Percentiles rank a stretch among this genome's conserved stretches.
These are phyloP conservation scores for Parascedosporium putredinis DNA, from an alignment of 2,329 filamentous ascomycete species.

Conservation along the genomic window DNA sequence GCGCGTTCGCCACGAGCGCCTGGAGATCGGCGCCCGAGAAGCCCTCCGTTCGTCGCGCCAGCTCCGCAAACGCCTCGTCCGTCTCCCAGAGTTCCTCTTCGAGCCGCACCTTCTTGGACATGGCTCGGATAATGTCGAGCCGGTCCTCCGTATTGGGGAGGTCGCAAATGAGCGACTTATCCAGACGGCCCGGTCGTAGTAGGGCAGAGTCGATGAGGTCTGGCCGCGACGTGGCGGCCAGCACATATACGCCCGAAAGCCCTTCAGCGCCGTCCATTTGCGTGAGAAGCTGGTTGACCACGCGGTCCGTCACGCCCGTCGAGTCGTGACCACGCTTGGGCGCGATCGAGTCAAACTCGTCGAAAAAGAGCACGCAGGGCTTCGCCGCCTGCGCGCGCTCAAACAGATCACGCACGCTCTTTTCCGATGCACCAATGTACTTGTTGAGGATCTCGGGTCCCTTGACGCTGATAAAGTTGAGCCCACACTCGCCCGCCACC, in stretches of 20 bases:
- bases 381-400: slow-evolving; percentile 82
- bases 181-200: slow-evolving; percentile 79
- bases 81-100: slow-evolving; percentile 51
- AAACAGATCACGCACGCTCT: slow-evolving; percentile 90
- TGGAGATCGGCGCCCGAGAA: slow-evolving; percentile 93
- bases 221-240: slow-evolving; percentile 86
- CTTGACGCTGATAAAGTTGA: slow-evolving; percentile 98
- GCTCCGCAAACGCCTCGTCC: slow-evolving; percentile 51
- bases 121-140: slow-evolving; percentile 74
- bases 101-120: slow-evolving; percentile 73
- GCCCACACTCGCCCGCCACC: slow-evolving; percentile 92
- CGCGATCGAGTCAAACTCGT: slow-evolving; percentile 96
- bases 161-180: slow-evolving; percentile 88
- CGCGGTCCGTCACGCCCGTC: slow-evolving; percentile 95
- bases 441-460: slow-evolving; percentile 98
- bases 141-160: slow-evolving; percentile 73
- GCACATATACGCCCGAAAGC: slow-evolving; percentile 85
- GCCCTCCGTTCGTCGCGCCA: slow-evolving; percentile 72
- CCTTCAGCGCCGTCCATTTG: slow-evolving; percentile 99
- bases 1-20: slow-evolving; percentile 89
- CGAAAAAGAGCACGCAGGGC: slow-evolving; percentile 94
- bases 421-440: slow-evolving; percentile 96
- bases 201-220: slow-evolving; percentile 94
- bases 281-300: slow-evolving; percentile 95
- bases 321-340: slow-evolving; percentile 95